These are phyloP conservation scores for Rhypophila decipiens DNA, from an alignment of 495 filamentous ascomycete genomes.

Conservation along the genomic window DNA sequence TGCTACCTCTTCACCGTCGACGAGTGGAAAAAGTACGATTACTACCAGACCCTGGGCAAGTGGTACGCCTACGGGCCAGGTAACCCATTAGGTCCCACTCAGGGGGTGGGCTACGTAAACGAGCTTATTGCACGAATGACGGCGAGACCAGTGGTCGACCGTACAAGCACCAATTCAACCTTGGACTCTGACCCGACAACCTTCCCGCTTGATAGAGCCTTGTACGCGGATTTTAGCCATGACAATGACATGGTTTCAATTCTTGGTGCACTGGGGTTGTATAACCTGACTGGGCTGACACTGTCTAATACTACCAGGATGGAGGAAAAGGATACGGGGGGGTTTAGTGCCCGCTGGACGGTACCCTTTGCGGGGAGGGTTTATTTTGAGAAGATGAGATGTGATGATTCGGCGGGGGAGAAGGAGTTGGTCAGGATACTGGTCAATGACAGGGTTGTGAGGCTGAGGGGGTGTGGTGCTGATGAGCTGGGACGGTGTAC, in stretches of 20 bases:
- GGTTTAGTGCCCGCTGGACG: conserved; percentile 65
- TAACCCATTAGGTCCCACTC: conserved; percentile 68
- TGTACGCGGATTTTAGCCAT: conserved; percentile 85
- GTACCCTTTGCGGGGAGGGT: conserved; percentile 73
- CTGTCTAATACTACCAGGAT: conserved; percentile 36
- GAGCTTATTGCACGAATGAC: conserved; percentile 80
- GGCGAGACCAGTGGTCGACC: conserved; percentile 53
- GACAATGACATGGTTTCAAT: conserved; percentile 77
- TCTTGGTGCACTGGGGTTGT: conserved; percentile 67
- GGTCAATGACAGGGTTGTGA: conserved; percentile 75
- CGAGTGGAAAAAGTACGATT: conserved; percentile 73
- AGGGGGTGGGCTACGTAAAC: conserved; percentile 78
- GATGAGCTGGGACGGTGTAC: conserved; percentile 64
- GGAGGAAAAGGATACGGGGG: conserved; percentile 35
- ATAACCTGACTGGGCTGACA: conserved; percentile 48
- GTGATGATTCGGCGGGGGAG: conserved; percentile 25
- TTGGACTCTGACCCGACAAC: conserved; percentile 54
- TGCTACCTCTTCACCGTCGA: conserved; percentile 61
- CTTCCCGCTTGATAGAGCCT: conserved; percentile 57
- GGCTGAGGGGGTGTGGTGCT: conserved; percentile 57
- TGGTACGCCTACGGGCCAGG: conserved; percentile 75
- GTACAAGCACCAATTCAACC: conserved; percentile 66
- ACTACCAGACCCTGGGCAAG: conserved; percentile 67
- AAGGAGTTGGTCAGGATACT: conserved; percentile 66
- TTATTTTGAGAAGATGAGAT: conserved; percentile 82